These are phyloP conservation scores for Pseudoturritis turrita DNA, from an alignment of 345 rosid species.

Conservation along the genomic window DNA sequence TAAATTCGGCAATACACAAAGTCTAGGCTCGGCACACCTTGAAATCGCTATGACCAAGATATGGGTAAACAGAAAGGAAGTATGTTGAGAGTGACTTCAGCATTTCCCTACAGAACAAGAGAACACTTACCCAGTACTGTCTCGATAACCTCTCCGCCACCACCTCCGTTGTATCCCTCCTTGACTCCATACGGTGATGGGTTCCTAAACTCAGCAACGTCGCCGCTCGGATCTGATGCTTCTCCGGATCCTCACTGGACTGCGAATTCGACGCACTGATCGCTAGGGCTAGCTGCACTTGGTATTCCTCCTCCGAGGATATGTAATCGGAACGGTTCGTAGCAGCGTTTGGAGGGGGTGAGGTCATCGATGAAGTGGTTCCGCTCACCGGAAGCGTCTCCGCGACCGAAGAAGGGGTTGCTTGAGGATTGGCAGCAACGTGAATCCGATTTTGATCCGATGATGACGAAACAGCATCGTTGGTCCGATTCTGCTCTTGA, in stretches of 20 bases:
- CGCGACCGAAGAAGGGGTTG: slow-evolving; percentile 40
- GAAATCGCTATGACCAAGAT: background rate
- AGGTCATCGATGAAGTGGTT: background rate
- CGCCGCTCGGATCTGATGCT: slow-evolving; percentile 93
- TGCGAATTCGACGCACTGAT: slow-evolving; percentile 91
- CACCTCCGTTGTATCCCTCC: slow-evolving; percentile 53
- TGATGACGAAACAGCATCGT: slow-evolving; percentile 44
- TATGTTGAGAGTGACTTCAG: background rate
- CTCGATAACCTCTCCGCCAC: slow-evolving; percentile 72
- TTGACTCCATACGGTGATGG: slow-evolving; percentile 44
- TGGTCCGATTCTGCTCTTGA: slow-evolving; percentile 68
- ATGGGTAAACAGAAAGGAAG: background rate
- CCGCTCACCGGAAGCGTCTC: slow-evolving; percentile 13
- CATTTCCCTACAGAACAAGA: slow-evolving; percentile 3
- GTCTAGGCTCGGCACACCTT: background rate
- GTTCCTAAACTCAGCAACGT: slow-evolving; percentile 67
- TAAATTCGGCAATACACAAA: background rate
- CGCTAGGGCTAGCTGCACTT: slow-evolving; percentile 92
- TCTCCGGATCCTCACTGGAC: slow-evolving; percentile 58
- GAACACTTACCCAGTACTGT: slow-evolving; percentile 83
- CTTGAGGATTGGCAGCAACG: slow-evolving; percentile 35
- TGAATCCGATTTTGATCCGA: slow-evolving; percentile 47
- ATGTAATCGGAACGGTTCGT: slow-evolving; percentile 53
- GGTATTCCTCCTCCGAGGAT: slow-evolving; percentile 90
- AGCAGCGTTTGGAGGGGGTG: slow-evolving; percentile 29